phyloP scores from a whole-genome alignment of 495 filamentous ascomycete genomes.

The Penicillium canescens region DNA sequence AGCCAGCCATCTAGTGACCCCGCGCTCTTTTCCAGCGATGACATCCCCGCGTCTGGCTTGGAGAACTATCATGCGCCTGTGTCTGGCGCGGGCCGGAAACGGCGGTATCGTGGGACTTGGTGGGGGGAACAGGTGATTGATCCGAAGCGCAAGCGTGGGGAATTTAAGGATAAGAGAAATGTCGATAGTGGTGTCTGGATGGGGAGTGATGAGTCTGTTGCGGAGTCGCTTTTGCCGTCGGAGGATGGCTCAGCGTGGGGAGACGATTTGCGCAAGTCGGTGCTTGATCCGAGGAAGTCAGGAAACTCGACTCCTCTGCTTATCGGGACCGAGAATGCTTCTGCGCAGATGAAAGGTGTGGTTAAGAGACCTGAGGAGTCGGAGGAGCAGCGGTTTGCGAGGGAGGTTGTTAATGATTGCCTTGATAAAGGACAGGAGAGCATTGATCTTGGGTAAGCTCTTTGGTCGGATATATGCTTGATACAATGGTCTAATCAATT shows the following conservation, averaged over 20 bases:
- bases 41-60: constrained; percentile 64
- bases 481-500: constrained; percentile 17
- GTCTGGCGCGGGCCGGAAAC: constrained; percentile 54
- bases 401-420: constrained; percentile 51
- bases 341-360: constrained; percentile 1
- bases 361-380: constrained; percentile 33
- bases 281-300: constrained; percentile 12
- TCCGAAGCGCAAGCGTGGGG: constrained; percentile 53
- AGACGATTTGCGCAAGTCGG: constrained; percentile 37
- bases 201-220: constrained; percentile 59
- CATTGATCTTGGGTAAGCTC: constrained; percentile 66
- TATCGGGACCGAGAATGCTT: not conserved
- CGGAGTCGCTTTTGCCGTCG: constrained; percentile 32
- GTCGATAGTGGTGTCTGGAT: constrained; percentile 85
- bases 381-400: constrained; percentile 36
- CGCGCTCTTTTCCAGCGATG: constrained; percentile 76
- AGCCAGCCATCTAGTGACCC: constrained; percentile 68
- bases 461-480: not conserved
- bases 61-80: constrained; percentile 63
- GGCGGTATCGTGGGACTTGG: constrained; percentile 70
- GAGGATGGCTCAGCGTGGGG: constrained; percentile 40
- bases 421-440: constrained; percentile 60
- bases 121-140: constrained; percentile 59
- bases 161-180: constrained; percentile 58
- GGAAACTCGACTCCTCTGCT: not conserved